Base-by-base conservation (phyloP, 768 basidiomycete species). In the Amylocystis lapponica region DNA sequence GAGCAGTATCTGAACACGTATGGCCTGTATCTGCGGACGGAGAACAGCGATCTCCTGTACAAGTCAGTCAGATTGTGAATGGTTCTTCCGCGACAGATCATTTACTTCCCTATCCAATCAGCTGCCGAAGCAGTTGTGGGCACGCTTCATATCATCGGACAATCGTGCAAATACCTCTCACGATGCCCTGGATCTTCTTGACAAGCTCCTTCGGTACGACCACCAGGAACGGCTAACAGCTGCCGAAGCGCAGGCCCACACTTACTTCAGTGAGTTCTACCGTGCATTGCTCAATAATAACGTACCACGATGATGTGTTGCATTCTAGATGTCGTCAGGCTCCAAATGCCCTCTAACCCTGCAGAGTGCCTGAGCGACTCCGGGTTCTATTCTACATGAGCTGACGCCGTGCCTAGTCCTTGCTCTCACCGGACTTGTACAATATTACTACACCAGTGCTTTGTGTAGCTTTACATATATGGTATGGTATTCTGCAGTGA, bases 141-240 rank as follows among this genome's bases (percentile, higher is more conserved):
- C 82, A 36, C 75, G 86, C 45, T 97, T 96, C 66, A 84, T 95
- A 56, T 95, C 90, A 5, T 81, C 84, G 19, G 91, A 94, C 60
- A 96, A 95, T 63, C 90, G 92, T 62, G 78, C 88, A 45, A 95
- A 87, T 65, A 90, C 94, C 54, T 86, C 88, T 20, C 88, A 89
- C 60, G 95, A 97, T 56, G 93, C 90, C 27, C 84, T 97, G 56
- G 94, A 96, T 68, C 85, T 97, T 52, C 69, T 98, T 42, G 95
- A 98, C 68, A 92, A 93, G 66, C 74, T 97, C 36, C 76, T 96
- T 61, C 84, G 90, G 40, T 98, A 95, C 66, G 92, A 98, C 59
- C 95, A 97, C 59, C 88, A 91, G 67, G 92, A 95, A 60, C 83
- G 95, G 43, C 72, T 96, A 46, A 98, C 95, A 8, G 95, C 95